Evolutionary conservation across 1,284 basidiomycete species (phyloP).

Genomic region (Ganoderma boninense): DNA sequence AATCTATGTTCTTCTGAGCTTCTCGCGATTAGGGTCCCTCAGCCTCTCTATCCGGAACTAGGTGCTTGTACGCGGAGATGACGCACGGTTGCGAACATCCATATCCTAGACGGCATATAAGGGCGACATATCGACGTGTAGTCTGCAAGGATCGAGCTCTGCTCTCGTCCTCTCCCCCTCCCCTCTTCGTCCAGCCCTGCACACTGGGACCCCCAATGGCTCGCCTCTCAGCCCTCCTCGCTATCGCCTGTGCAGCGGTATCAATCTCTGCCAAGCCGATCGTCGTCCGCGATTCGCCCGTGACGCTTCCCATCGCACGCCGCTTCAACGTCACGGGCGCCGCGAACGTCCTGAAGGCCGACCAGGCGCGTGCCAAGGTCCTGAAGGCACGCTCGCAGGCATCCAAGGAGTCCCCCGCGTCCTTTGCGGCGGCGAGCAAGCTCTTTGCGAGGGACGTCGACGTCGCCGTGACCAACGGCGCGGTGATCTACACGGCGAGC

Average conservation of each 20-base stretch:
- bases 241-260: constrained; percentile 22
- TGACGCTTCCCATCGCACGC: constrained; percentile 37
- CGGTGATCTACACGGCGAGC: constrained; percentile 35
- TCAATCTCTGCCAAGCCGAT: constrained; percentile 30
- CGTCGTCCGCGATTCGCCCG: constrained; percentile 34
- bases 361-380: constrained; percentile 37
- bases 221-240: constrained; percentile 23
- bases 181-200: not conserved
- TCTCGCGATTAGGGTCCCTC: not conserved
- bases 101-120: not conserved
- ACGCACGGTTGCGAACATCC: not conserved
- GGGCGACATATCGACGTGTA: not conserved
- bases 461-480: constrained; percentile 36
- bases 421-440: constrained; percentile 19
- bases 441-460: constrained; percentile 34
- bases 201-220: not conserved
- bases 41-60: not conserved
- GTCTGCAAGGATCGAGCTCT: not conserved
- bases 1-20: not conserved
- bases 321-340: constrained; percentile 34
- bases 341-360: constrained; percentile 30
- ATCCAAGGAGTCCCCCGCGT: not conserved
- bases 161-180: not conserved
- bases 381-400: constrained; percentile 30
- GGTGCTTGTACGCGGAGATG: not conserved